Percentiles rank a stretch among this genome's conserved stretches.
phyloP scores from a whole-genome alignment of 2,329 filamentous ascomycete genomes.

The Graphiopsis chlorocephala region DNA sequence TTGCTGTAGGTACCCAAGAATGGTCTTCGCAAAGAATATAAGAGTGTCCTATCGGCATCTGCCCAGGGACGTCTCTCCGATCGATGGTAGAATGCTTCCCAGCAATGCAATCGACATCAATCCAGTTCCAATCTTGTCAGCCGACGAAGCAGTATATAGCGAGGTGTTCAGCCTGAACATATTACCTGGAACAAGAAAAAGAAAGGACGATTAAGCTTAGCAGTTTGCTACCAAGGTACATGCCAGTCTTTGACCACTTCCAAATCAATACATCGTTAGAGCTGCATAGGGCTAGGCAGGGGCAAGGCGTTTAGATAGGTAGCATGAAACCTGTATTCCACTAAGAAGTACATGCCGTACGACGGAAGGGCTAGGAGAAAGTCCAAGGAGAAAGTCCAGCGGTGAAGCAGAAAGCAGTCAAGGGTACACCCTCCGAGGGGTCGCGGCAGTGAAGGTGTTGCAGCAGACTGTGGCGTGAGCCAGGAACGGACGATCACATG shows the following conservation, averaged over 20 bases:
- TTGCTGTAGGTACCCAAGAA: background rate
- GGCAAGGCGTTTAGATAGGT: background rate
- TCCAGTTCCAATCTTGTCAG: background rate
- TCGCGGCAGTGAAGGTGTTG: conserved; percentile 1
- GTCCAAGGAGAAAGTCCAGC: background rate
- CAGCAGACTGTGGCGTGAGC: background rate
- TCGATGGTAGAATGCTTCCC: background rate
- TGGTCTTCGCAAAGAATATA: background rate
- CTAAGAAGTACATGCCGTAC: background rate
- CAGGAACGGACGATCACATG: conserved; percentile 5
- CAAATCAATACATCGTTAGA: background rate
- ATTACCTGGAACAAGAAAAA: background rate
- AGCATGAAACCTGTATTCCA: background rate
- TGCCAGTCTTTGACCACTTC: background rate
- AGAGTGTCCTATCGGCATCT: background rate
- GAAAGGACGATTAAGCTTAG: background rate
- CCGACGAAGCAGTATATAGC: background rate
- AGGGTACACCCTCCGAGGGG: background rate
- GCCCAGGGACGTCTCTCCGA: background rate
- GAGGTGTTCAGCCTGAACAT: too few relatives aligned
- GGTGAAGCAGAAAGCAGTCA: background rate
- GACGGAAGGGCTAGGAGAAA: background rate
- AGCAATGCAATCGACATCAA: background rate
- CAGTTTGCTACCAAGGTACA: background rate
- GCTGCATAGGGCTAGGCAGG: background rate